Evolutionary conservation across 768 basidiomycete species (phyloP).

Genomic region (Boletus pseudo-olivaceus): DNA sequence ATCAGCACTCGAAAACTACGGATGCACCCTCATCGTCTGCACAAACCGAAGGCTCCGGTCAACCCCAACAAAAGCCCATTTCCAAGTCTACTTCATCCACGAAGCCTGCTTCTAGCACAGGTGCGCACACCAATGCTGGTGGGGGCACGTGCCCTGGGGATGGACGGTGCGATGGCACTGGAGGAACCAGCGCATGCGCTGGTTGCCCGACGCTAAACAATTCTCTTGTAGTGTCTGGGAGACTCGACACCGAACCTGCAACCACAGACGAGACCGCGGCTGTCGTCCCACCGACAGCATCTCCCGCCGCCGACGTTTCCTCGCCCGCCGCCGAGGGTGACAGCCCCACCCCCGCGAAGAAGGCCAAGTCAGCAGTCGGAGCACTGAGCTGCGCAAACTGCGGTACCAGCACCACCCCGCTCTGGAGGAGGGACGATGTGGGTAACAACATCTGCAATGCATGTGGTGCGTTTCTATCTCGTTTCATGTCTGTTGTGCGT

Average conservation of each 20-base stretch:
- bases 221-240: constrained; percentile 46
- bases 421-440: constrained; percentile 87
- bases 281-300: constrained; percentile 14
- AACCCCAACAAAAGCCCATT: constrained; percentile 25
- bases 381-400: constrained; percentile 86
- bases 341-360: constrained; percentile 32
- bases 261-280: constrained; percentile 20
- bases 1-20: constrained; percentile 31
- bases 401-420: constrained; percentile 82
- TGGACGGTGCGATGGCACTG: constrained; percentile 96
- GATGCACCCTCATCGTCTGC: constrained; percentile 26
- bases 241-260: constrained; percentile 38
- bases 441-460: constrained; percentile 96
- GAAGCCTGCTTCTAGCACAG: constrained; percentile 28
- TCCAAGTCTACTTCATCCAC: constrained; percentile 26
- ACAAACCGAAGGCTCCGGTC: constrained; percentile 24
- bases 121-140: constrained; percentile 30
- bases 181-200: constrained; percentile 87
- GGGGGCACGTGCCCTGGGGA: constrained; percentile 95
- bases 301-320: constrained; percentile 34
- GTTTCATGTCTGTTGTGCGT: constrained; percentile 24
- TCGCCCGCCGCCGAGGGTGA: constrained; percentile 32
- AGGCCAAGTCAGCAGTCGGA: constrained; percentile 49
- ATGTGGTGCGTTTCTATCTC: constrained; percentile 63
- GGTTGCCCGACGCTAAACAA: constrained; percentile 99